A percentile compares a stretch with the other conserved stretches of the same genome.
Conservation (phyloP, 176 grass and related monocot species). For the Rhynchospora breviuscula region DNA sequence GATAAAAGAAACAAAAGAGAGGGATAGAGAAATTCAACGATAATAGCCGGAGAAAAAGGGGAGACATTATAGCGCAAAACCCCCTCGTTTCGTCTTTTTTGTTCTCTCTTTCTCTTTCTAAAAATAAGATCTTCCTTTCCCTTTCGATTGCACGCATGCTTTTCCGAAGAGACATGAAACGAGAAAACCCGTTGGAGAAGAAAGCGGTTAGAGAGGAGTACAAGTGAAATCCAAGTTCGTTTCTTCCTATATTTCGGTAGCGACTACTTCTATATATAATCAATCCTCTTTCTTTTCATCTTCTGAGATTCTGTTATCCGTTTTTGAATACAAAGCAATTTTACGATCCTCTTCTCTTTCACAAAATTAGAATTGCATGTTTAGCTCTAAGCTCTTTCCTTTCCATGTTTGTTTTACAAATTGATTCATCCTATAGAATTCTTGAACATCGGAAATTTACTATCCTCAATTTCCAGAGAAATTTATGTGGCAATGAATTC, state of each 20-base stretch:
- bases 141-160: neutral
- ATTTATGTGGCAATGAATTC: slow-evolving; percentile 31
- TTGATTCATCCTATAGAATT: slow-evolving; percentile 12
- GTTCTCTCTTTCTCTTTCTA: neutral
- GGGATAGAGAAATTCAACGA: neutral
- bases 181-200: slow-evolving; percentile 23
- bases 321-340: neutral
- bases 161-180: slow-evolving; percentile 38
- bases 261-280: neutral
- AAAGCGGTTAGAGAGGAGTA: slow-evolving; percentile 10
- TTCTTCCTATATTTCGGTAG: neutral
- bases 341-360: slow-evolving; percentile 2
- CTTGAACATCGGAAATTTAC: slow-evolving; percentile 6
- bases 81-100: slow-evolving; percentile 4
- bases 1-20: neutral
- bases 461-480: neutral
- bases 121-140: neutral
- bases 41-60: neutral
- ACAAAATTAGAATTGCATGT: neutral
- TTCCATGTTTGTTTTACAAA: slow-evolving; percentile 32
- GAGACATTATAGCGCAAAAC: neutral
- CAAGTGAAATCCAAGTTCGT: neutral
- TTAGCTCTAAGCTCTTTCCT: slow-evolving; percentile 9
- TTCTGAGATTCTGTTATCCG: neutral
- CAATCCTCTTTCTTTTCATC: neutral